Evolutionary conservation across 306 rosid species (phyloP), one percentile per base, ranked within the genome.

Genomic region (Vigna mungo): DNA sequence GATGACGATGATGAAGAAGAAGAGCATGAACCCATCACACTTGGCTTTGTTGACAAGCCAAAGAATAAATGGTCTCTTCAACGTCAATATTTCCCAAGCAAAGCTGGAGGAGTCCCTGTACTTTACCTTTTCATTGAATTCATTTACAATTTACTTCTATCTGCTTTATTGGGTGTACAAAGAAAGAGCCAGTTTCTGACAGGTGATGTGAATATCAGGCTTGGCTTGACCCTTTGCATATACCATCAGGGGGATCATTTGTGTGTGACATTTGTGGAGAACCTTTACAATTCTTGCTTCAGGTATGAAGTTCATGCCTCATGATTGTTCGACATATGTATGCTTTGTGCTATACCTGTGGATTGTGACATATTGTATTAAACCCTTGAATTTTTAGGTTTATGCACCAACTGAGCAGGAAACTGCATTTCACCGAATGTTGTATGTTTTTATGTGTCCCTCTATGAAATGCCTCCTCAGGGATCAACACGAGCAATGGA

Each of bases 81-180:
- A 34, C 87, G 90, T 30, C 95, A 92, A 43, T 82, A 63, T 34
- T 91, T 94, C 80, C 96, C 95, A 55, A 92, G 95, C 86, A 94
- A 92, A 87, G 96, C 95, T 70, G 97, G 98, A 54, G 96, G 98
- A 21, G 81, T 86, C 58, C 98, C 97, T 39, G 97, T 94, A 86
- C 27, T 78, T 18, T 74, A 54, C 69, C 39, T 20, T 62, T 64
- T 55, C 41, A 59, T 80, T 44, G 4, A 51, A 27, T 62, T 68
- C 13, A 11, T 21, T 46, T 51, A 4, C 62, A 12, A 7, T 1
- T 59, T 65, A 65, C 7, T 59, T 49, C 6, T 71, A 4, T 27
- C 32, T 72, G 16, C 41, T 44, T 55, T 61, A 52, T 10, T 48
- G 11, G 53, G 11, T 21, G 32, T 64, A 66, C n/a, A 9, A 12